Evolutionary conservation across 192 early-diverging fungal species (phyloP).

Genomic region (Jimgerdemannia flammicorona): DNA sequence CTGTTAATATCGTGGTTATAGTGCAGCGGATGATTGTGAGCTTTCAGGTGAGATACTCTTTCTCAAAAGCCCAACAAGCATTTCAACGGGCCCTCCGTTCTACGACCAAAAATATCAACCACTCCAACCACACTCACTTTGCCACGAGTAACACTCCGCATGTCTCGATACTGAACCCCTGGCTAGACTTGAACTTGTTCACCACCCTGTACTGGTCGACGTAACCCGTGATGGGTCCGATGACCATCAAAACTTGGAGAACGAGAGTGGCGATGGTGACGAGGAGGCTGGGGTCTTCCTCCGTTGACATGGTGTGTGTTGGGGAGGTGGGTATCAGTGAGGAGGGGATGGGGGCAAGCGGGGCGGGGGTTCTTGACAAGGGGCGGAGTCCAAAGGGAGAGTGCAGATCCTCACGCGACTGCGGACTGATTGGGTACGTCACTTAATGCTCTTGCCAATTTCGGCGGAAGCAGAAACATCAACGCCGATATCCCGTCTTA

Average conservation of each 20-base stretch:
- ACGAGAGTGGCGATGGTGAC: neutral
- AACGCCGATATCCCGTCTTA: too few species aligned
- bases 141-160: constrained; percentile 50
- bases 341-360: too few species aligned
- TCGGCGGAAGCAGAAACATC: too few species aligned
- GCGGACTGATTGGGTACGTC: too few species aligned
- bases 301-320: neutral
- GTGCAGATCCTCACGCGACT: too few species aligned
- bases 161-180: constrained; percentile 50
- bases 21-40: too few species aligned
- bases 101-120: neutral
- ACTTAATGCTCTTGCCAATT: too few species aligned
- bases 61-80: constrained; percentile 3
- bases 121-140: constrained; percentile 29
- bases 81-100: neutral
- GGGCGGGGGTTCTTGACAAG: too few species aligned
- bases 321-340: too few species aligned
- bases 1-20: constrained; percentile 1
- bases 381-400: too few species aligned
- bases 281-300: neutral
- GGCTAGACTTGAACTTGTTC: constrained; percentile 39
- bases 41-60: neutral
- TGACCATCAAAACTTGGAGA: constrained; percentile 45
- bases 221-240: constrained; percentile 55
- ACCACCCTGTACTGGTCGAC: constrained; percentile 52